Evolutionary conservation across 106 monocot genomes (phyloP), one percentile per base, ranked within the genome.

Genomic region (Dioscorea dumetorum): DNA sequence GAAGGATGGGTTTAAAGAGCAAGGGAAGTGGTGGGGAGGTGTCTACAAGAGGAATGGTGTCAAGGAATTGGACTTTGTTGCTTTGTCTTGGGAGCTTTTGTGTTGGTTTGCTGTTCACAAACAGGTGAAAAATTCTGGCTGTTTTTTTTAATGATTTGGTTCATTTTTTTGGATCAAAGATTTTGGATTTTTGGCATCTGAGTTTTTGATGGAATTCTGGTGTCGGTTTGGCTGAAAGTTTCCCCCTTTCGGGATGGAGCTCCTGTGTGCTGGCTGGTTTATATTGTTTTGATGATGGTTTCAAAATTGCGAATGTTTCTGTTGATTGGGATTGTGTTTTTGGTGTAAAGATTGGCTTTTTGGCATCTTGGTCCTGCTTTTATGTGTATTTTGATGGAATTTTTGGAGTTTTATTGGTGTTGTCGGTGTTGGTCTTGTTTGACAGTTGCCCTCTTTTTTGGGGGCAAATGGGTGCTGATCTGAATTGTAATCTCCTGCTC

Each of bases 231-330:
- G 28, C 28, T 28, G 28, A 28, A 28, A 28, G 28, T 28, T 28
- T 1, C 28, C 28, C 28, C 28, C 28, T 28, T 28, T 28, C 2
- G 1, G 28, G 28, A 28, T 28, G 80, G 20, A 74, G 80, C 64
- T 80, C 74, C 61, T 85, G 85, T 49, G 50, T n/a, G n/a, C n/a
- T n/a, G n/a, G n/a, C 62, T 31, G 85, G 85, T 56, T 75, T 85
- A 1, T 28, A 10, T 54, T 85, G 59, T 78, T 85, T 28, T 68
- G 78, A 71, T 33, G 67, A 78, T 66, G 78, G 78, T 74, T 83
- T 35, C 32, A 9, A 3, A 41, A 41, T 41, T 41, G 9, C 10
- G 41, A 10, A 6, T 41, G 41, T 41, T 41, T 41, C 41, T 41
- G 41, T 8, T 41, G 41, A 41, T 41, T 41, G 41, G 10, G 41